Evolutionary conservation across 192 early-diverging fungal species (phyloP).

Genomic region (Geosiphon pyriformis): DNA sequence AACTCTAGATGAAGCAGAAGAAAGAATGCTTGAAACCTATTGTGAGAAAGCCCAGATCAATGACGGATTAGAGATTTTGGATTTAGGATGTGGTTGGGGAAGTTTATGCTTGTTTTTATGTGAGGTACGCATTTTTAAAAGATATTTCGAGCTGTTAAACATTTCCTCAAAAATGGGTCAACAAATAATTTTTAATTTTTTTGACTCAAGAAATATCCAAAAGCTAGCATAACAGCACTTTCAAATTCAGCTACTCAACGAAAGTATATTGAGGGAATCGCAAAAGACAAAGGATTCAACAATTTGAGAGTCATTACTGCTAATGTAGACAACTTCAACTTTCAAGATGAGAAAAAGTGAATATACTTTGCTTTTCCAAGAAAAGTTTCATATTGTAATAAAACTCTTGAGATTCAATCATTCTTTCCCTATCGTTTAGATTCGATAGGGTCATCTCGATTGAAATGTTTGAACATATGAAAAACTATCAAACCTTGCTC

Average conservation of each 20-base stretch:
- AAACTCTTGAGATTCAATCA: too few relatives aligned
- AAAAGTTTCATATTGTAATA: too few relatives aligned
- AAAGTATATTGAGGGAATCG: constrained; percentile 40
- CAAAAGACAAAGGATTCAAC: constrained; percentile 36
- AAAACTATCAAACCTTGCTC: constrained; percentile 53
- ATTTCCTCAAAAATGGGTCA: too few relatives aligned
- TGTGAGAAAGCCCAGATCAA: constrained; percentile 39
- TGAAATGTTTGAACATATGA: constrained; percentile 69
- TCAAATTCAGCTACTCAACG: constrained; percentile 58
- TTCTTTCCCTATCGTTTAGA: constrained; percentile 14
- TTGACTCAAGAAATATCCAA: constrained; percentile 51
- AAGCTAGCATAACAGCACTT: constrained; percentile 44
- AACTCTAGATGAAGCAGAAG: constrained; percentile 50
- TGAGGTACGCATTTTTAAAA: too few relatives aligned
- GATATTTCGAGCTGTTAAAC: too few relatives aligned
- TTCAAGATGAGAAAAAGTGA: too few relatives aligned
- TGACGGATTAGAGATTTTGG: constrained; percentile 55
- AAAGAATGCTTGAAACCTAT: constrained; percentile 56
- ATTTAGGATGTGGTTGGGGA: constrained; percentile 66
- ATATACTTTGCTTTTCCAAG: too few relatives aligned
- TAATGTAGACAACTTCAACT: constrained; percentile 48
- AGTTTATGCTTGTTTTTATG: constrained; percentile 50
- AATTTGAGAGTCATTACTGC: constrained; percentile 54
- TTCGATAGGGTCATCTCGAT: constrained; percentile 52
- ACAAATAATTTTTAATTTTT: too few relatives aligned